Evolutionary conservation across 208 protist genomes (phyloP).

Genomic region (Leptomonas pyrrhocoris): DNA sequence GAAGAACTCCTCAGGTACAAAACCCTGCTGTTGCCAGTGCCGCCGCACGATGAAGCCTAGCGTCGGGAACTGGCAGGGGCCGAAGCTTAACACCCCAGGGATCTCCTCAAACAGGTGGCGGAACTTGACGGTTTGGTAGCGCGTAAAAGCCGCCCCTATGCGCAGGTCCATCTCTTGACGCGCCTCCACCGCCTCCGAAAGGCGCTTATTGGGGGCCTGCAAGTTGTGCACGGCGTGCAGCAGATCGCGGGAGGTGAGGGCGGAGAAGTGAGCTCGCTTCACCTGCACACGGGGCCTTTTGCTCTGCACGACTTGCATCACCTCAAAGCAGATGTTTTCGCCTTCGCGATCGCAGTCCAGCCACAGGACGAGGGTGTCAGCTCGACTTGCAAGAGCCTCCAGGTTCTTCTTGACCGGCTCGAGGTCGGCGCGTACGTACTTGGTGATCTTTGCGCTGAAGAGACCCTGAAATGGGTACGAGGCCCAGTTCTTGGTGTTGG

Average conservation of each 20-base stretch:
- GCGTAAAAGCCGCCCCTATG: conserved; percentile 95
- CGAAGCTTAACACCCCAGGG: conserved; percentile 88
- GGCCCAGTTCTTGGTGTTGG: conserved; percentile 84
- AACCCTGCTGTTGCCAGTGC: conserved; percentile 84
- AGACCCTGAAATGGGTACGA: conserved; percentile 86
- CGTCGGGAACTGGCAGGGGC: conserved; percentile 96
- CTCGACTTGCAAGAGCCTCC: conserved; percentile 59
- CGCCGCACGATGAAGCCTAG: conserved; percentile 93
- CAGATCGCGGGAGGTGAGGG: conserved; percentile 88
- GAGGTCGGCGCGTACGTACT: conserved; percentile 76
- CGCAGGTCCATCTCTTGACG: conserved; percentile 96
- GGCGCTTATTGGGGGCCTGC: conserved; percentile 78
- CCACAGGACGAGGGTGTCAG: conserved; percentile 91
- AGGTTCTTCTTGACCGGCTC: conserved; percentile 83
- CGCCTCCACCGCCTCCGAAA: conserved; percentile 94
- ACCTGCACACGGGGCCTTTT: conserved; percentile 55
- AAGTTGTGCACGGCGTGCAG: conserved; percentile 82
- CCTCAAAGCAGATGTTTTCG: conserved; percentile 98
- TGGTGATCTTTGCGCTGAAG: conserved; percentile 88
- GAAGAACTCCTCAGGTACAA: conserved; percentile 86
- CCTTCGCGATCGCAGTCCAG: conserved; percentile 97
- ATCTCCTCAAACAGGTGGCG: conserved; percentile 73
- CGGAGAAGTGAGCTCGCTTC: conserved; percentile 92
- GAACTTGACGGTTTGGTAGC: conserved; percentile 91
- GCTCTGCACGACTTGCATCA: conserved; percentile 74